These are phyloP conservation scores for Phytophthora pinifolia DNA, from an alignment of 352 stramenopile genomes.

Conservation along the genomic window DNA sequence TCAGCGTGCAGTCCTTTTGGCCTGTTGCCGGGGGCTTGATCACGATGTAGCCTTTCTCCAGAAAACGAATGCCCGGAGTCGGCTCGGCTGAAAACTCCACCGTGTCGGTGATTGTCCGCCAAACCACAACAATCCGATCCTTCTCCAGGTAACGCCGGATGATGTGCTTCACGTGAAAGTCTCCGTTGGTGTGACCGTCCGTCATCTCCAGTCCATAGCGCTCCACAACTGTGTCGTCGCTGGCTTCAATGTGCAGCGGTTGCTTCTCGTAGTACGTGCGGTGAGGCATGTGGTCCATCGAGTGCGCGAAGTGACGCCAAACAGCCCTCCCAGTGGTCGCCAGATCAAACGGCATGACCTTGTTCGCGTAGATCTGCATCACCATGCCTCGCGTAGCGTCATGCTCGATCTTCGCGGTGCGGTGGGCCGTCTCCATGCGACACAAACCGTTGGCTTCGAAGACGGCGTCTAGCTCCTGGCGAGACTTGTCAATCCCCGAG, in stretches of 20 bases:
- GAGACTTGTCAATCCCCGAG: constrained; percentile 30
- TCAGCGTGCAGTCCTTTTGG: constrained; percentile 29
- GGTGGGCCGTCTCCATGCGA: constrained; percentile 31
- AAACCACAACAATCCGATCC: constrained; percentile 38
- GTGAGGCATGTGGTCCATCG: constrained; percentile 38
- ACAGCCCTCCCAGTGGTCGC: constrained; percentile 31
- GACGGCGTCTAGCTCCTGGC: constrained; percentile 32
- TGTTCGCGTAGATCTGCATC: constrained; percentile 45
- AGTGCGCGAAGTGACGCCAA: constrained; percentile 40
- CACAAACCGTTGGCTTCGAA: constrained; percentile 39
- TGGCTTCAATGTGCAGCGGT: constrained; percentile 36
- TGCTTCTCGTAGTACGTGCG: constrained; percentile 41
- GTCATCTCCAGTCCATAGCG: constrained; percentile 35
- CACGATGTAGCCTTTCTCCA: constrained; percentile 46
- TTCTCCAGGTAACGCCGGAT: constrained; percentile 36
- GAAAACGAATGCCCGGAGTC: constrained; percentile 35
- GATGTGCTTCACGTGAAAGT: constrained; percentile 39
- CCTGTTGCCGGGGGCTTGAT: constrained; percentile 33
- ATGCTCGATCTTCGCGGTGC: constrained; percentile 36
- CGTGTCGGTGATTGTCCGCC: constrained; percentile 39
- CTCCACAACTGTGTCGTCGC: constrained; percentile 36
- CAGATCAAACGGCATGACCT: constrained; percentile 39
- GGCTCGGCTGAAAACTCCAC: constrained; percentile 40
- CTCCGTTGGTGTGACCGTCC: constrained; percentile 34
- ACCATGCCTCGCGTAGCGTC: constrained; percentile 35